Percentiles rank a stretch among this genome's conserved stretches.
phyloP scores from a whole-genome alignment of 163 green algal genomes.

The Scenedesmus sp. region DNA sequence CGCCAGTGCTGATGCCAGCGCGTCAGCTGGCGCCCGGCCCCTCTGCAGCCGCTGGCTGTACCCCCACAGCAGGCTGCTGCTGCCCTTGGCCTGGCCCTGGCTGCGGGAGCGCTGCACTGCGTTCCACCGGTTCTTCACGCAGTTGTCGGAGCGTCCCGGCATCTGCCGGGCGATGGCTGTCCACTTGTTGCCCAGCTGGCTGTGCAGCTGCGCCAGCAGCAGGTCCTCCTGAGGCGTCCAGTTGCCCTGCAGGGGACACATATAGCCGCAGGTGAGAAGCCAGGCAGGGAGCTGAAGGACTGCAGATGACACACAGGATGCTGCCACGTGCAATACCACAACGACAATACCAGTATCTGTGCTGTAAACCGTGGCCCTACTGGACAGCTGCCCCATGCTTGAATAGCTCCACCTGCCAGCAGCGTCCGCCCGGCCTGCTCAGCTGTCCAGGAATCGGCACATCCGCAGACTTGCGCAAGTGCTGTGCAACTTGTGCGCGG shows the following conservation, averaged over 20 bases:
- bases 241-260: neutral
- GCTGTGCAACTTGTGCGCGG: neutral
- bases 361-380: neutral
- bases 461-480: neutral
- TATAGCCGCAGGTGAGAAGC: neutral
- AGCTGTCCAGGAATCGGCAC: neutral
- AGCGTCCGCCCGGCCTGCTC: neutral
- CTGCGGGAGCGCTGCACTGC: slow-evolving; percentile 1
- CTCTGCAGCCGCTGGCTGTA: slow-evolving; percentile 5
- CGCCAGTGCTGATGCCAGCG: neutral
- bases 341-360: neutral
- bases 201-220: slow-evolving; percentile 39
- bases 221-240: slow-evolving; percentile 42
- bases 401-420: neutral
- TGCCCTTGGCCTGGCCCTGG: neutral
- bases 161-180: slow-evolving; percentile 5
- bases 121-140: slow-evolving; percentile 51
- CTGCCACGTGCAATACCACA: no score
- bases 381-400: neutral
- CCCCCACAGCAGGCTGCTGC: slow-evolving; percentile 23
- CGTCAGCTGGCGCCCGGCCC: slow-evolving; percentile 7
- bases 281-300: neutral
- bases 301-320: neutral
- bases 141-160: slow-evolving; percentile 49
- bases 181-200: slow-evolving; percentile 42